phyloP scores from a whole-genome alignment of 2,329 filamentous ascomycete species.

The Beauveria pseudobassiana region DNA sequence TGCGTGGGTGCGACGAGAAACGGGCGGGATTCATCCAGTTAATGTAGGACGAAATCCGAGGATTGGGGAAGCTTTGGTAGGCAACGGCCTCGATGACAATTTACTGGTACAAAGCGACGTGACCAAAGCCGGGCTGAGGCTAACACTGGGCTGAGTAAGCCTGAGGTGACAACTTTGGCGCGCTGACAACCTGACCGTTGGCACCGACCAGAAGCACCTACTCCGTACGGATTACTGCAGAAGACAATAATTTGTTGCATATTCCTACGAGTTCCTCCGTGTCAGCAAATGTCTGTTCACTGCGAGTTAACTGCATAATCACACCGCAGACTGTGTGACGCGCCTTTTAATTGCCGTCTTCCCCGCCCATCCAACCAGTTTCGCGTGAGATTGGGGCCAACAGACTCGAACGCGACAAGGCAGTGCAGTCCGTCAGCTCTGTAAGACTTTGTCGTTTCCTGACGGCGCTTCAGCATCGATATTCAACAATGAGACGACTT shows the following conservation, averaged over 20 bases:
- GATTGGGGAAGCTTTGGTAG: neutral
- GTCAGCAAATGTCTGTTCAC: neutral
- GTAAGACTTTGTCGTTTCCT: neutral
- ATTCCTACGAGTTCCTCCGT: neutral
- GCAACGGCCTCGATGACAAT: neutral
- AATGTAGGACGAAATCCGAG: constrained; percentile 12
- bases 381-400: neutral
- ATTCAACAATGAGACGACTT: neutral
- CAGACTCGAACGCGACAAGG: neutral
- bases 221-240: too few species aligned
- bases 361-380: neutral
- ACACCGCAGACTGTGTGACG: neutral
- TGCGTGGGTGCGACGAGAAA: constrained; percentile 6
- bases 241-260: neutral
- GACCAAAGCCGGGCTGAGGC: constrained; percentile 6
- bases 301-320: neutral
- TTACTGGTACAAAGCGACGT: neutral
- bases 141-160: constrained; percentile 7
- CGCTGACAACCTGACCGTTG: neutral
- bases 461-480: neutral
- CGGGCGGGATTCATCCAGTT: constrained; percentile 12
- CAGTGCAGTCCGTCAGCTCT: neutral
- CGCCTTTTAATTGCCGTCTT: neutral
- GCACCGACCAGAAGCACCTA: neutral
- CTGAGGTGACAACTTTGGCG: neutral